Evolutionary conservation across 2,329 filamentous ascomycete species (phyloP), one percentile per base, ranked within the genome.

Genomic region (Lachnellula willkommii): DNA sequence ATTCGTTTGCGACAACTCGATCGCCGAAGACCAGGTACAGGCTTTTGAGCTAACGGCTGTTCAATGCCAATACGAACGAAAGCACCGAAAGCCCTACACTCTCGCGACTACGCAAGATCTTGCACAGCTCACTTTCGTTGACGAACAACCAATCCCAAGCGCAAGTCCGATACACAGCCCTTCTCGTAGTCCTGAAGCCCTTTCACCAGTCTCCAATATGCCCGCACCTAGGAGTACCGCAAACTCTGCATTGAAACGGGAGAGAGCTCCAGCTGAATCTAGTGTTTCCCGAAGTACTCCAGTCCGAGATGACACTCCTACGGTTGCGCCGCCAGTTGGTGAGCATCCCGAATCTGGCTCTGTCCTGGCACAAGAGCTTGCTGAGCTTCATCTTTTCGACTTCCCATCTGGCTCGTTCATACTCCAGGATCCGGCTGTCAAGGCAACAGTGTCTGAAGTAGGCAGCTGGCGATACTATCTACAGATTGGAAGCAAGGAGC

Each of bases 31-130:
- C 48, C 88, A 92, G 65, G 87, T 94, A 24, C 80, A 86, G 47
- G 83, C 87, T 15, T 97, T 99, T 71, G 84, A 93, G 68, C 79
- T 87, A 53, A 85, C 90, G 52, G 89, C 94, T 7, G 82, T 89
- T 56, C 87, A 96, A 81, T 96, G 94, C 71, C 94, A 99, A 73
- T 99, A 95, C 87, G 94, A 99, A 76, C 84, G 93, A 68, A 97
- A 96, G 72, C 95, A 94, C 72, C 84, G 90, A 60, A 88, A 87
- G 68, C 86, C 83, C 40, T 82, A 90, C 65, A 85, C 90, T 47
- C 87, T 85, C 49, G 94, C 94, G 1, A 90, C 90, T 8, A 86
- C 91, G 56, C 78, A 84, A 59, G 90, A 99, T 61, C 79, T 97
- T 4, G 74, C 83, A 58, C 84, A 95, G 64, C 96, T 99, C 66